Evolutionary conservation across 179 eudicot species (phyloP).

Genomic region (Heliamphora pulchella): DNA sequence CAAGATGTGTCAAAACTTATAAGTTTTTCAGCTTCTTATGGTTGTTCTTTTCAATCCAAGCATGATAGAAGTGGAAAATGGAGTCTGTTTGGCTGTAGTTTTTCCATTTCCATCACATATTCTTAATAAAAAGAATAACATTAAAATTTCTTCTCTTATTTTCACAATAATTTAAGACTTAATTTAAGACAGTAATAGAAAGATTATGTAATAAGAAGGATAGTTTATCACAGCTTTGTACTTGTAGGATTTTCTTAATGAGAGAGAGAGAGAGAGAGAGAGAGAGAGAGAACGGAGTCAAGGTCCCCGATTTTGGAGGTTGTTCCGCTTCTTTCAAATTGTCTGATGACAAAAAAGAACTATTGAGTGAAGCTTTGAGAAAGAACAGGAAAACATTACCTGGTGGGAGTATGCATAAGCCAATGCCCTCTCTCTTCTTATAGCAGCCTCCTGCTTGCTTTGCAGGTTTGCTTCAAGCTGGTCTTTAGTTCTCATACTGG

Average conservation of each 20-base stretch:
- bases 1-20: background rate
- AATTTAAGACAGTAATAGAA: background rate
- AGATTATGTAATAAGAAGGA: background rate
- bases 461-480: slow-evolving; percentile 39
- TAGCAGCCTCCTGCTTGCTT: slow-evolving; percentile 41
- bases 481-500: slow-evolving; percentile 38
- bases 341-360: background rate
- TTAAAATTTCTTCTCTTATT: too few species aligned
- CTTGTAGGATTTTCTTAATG: background rate
- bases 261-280: too few species aligned
- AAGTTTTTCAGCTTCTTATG: background rate
- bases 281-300: too few species aligned
- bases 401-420: slow-evolving; percentile 59
- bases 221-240: too few species aligned
- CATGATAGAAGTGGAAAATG: background rate
- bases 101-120: background rate
- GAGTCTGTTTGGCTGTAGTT: background rate
- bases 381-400: slow-evolving; percentile 28
- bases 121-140: too few species aligned
- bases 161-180: too few species aligned
- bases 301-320: too few species aligned
- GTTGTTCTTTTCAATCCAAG: background rate
- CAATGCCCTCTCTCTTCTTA: slow-evolving; percentile 55
- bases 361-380: background rate
- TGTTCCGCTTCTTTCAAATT: background rate